Percentiles rank a stretch among this genome's conserved stretches.
These are phyloP conservation scores for Madurella mycetomatis DNA, from an alignment of 2,329 filamentous ascomycete genomes.

Conservation along the genomic window DNA sequence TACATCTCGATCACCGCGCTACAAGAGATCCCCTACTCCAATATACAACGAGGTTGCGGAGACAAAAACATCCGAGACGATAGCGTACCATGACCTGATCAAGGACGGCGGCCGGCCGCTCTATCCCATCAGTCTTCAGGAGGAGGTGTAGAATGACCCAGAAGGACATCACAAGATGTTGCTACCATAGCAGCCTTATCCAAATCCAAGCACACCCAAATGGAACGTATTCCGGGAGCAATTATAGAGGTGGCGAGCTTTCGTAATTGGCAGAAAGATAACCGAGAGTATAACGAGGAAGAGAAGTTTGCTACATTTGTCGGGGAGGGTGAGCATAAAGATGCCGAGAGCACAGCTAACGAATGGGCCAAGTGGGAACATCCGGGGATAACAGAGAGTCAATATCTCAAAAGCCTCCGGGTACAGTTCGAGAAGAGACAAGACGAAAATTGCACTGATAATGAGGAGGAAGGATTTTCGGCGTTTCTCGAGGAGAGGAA, in stretches of 20 bases:
- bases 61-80: slow-evolving; percentile 1
- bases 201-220: background rate
- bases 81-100: slow-evolving; percentile 29
- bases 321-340: slow-evolving; percentile 10
- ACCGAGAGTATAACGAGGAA: slow-evolving; percentile 23
- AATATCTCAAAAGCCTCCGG: slow-evolving; percentile 2
- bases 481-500: slow-evolving; percentile 14
- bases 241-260: slow-evolving; percentile 28
- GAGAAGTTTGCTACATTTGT: slow-evolving; percentile 15
- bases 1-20: background rate
- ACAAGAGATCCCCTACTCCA: slow-evolving; percentile 3
- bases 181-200: slow-evolving; percentile 24
- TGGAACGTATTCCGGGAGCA: slow-evolving; percentile 28
- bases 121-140: slow-evolving; percentile 28
- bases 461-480: slow-evolving; percentile 21
- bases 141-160: slow-evolving; percentile 24
- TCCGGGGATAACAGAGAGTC: background rate
- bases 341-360: background rate
- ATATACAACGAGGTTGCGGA: background rate
- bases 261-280: slow-evolving; percentile 31
- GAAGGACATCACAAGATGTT: slow-evolving; percentile 27
- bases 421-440: background rate
- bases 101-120: slow-evolving; percentile 31
- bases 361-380: background rate
- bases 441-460: slow-evolving; percentile 23